Percentiles rank a stretch among this genome's conserved stretches.
These are phyloP conservation scores for Adiantum capillusveneris DNA, from an alignment of 75 land plant genomes.

Conservation along the genomic window DNA sequence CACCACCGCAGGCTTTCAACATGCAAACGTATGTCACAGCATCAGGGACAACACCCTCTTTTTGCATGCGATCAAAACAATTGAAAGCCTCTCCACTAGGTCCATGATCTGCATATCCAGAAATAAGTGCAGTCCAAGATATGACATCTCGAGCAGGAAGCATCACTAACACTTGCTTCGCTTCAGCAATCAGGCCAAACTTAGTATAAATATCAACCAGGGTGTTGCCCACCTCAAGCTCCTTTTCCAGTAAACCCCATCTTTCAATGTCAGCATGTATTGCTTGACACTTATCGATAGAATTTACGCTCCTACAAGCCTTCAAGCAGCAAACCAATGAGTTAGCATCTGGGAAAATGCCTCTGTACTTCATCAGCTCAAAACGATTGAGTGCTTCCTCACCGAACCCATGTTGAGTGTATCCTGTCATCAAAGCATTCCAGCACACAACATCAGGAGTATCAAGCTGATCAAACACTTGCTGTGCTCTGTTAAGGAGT, in stretches of 20 bases:
- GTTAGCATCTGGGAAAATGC: slow-evolving; percentile 26
- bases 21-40: slow-evolving; percentile 21
- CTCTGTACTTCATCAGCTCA: slow-evolving; percentile 23
- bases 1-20: slow-evolving; percentile 38
- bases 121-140: slow-evolving; percentile 50
- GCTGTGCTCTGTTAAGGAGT: slow-evolving; percentile 10
- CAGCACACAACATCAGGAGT: slow-evolving; percentile 36
- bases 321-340: slow-evolving; percentile 43
- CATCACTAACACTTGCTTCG: slow-evolving; percentile 21
- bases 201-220: slow-evolving; percentile 44
- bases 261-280: slow-evolving; percentile 26
- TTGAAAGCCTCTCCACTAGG: slow-evolving; percentile 17
- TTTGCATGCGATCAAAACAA: slow-evolving; percentile 37
- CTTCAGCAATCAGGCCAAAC: slow-evolving; percentile 28
- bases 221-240: slow-evolving; percentile 29
- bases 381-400: slow-evolving; percentile 25
- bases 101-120: slow-evolving; percentile 35
- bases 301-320: slow-evolving; percentile 41
- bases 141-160: slow-evolving; percentile 35
- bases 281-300: slow-evolving; percentile 23
- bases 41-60: slow-evolving; percentile 15
- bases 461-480: slow-evolving; percentile 20
- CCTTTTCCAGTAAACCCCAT: slow-evolving; percentile 14
- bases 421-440: slow-evolving; percentile 49
- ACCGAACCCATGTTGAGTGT: slow-evolving; percentile 3